Evolutionary conservation across 345 rosid species (phyloP).

Genomic region (Ailanthus altissimus): DNA sequence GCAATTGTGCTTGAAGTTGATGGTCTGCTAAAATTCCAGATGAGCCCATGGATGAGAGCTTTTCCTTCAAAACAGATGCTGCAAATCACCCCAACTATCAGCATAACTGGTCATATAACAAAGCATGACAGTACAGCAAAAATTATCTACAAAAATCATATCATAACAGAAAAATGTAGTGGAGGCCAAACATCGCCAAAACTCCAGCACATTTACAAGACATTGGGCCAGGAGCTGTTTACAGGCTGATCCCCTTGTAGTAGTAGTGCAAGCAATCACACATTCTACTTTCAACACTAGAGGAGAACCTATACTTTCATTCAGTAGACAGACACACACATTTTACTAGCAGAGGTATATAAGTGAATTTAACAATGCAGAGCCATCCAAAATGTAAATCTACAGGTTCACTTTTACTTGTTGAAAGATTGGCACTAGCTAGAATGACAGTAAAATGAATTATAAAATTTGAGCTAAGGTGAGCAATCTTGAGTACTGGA

Average conservation of each 20-base stretch:
- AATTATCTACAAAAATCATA: neutral
- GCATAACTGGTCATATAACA: constrained; percentile 24
- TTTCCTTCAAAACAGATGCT: constrained; percentile 93
- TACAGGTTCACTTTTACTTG: no score
- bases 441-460: no score
- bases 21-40: constrained; percentile 98
- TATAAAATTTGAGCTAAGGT: no score
- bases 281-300: no score
- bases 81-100: constrained; percentile 47
- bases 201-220: constrained; percentile 1
- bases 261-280: no score
- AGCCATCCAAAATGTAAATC: no score
- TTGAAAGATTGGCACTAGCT: no score
- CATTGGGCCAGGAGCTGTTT: neutral
- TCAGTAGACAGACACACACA: no score
- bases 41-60: constrained; percentile 86
- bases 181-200: neutral
- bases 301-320: no score
- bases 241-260: neutral
- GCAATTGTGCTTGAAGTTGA: constrained; percentile 95
- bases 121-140: constrained; percentile 7
- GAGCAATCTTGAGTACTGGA: no score
- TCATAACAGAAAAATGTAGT: constrained; percentile 6
- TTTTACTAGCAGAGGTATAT: no score
- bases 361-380: no score